Evolutionary conservation across 139 green algal genomes (phyloP).

Genomic region (Micractinium sp.): DNA sequence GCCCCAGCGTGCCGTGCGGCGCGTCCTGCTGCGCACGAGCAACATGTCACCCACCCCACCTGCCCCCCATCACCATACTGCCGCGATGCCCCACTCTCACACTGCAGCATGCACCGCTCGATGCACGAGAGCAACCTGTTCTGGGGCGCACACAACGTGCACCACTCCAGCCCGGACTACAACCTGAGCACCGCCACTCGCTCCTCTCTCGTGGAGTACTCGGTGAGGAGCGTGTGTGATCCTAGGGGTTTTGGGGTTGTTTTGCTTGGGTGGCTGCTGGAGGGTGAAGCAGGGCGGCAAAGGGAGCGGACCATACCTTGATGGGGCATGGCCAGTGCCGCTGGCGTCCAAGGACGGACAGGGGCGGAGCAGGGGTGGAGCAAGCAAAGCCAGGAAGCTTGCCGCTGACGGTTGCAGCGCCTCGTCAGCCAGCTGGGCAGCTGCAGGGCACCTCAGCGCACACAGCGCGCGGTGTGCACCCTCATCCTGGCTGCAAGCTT

Average conservation of each 20-base stretch:
- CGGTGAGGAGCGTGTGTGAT: background rate
- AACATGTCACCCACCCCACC: too few relatives aligned
- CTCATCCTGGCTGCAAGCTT: too few relatives aligned
- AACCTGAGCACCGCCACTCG: conserved; percentile 31
- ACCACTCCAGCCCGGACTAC: conserved; percentile 45
- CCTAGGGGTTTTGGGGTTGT: background rate
- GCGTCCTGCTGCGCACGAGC: too few relatives aligned
- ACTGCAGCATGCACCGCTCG: conserved; percentile 11
- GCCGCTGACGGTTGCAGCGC: too few relatives aligned
- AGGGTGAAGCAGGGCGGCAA: too few relatives aligned
- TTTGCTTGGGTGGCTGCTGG: too few relatives aligned
- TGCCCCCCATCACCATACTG: too few relatives aligned
- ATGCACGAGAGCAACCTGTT: conserved; percentile 26
- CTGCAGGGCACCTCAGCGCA: background rate
- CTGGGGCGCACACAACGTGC: conserved; percentile 36
- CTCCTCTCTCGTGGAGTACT: background rate
- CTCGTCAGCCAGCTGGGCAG: background rate
- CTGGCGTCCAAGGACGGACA: background rate
- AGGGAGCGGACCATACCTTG: too few relatives aligned
- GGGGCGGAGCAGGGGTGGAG: too few relatives aligned
- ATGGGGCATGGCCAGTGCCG: background rate
- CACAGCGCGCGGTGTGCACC: background rate
- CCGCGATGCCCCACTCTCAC: background rate
- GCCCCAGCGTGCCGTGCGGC: too few relatives aligned
- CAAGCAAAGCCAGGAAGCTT: too few relatives aligned